These are phyloP conservation scores for Pseudognaphalium luteoalbum DNA, from an alignment of 129 eudicot genomes.

Conservation along the genomic window DNA sequence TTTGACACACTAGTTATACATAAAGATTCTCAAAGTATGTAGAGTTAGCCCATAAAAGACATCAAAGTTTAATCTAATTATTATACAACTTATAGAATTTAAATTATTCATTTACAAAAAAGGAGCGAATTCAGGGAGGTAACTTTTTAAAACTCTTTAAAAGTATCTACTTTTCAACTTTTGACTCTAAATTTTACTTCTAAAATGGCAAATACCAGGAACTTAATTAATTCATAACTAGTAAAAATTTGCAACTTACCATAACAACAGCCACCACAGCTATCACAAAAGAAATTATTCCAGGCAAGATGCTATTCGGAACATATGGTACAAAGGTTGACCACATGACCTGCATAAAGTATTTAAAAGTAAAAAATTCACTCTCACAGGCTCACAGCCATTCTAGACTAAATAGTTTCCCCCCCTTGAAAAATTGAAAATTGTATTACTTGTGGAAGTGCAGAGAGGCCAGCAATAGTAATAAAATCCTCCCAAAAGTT, in stretches of 20 bases:
- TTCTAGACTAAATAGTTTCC: neutral
- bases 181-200: neutral
- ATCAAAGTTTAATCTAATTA: neutral
- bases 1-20: too few relatives aligned
- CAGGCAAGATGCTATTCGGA: conserved; percentile 84
- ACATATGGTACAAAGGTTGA: conserved; percentile 89
- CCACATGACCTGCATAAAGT: conserved; percentile 89
- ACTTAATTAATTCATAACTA: neutral
- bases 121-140: neutral
- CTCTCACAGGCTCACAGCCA: neutral
- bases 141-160: too few relatives aligned
- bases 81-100: too few relatives aligned
- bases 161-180: neutral
- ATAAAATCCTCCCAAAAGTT: conserved; percentile 92
- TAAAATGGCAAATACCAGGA: neutral
- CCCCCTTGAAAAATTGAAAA: neutral
- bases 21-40: neutral
- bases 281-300: conserved; percentile 52
- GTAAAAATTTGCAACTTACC: conserved; percentile 47
- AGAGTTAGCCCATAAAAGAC: neutral
- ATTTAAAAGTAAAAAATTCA: neutral
- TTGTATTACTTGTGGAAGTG: conserved; percentile 82
- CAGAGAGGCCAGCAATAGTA: conserved; percentile 85
- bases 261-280: conserved; percentile 64
- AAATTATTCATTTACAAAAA: neutral